Conservation (phyloP, 768 basidiomycete species). For the Boletus rex-veris region DNA sequence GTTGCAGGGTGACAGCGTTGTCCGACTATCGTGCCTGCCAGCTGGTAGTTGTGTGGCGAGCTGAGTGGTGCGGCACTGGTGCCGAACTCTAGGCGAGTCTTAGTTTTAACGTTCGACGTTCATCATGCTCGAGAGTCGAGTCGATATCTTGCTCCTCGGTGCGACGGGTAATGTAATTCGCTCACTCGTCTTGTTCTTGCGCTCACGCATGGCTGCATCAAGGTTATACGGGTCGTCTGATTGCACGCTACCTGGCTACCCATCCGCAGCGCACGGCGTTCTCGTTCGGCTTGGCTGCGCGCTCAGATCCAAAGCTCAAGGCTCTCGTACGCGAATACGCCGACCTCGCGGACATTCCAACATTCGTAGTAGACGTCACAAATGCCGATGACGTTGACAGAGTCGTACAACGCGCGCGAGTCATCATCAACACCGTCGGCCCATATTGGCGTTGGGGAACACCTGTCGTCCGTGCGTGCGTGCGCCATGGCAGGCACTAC, state of each 20-base stretch:
- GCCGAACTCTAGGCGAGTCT: not conserved
- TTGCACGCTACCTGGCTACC: constrained; percentile 58
- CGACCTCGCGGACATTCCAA: constrained; percentile 40
- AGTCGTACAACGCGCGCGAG: constrained; percentile 53
- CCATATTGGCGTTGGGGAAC: constrained; percentile 72
- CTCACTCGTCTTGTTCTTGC: constrained; percentile 1
- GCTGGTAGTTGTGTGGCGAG: constrained; percentile 2
- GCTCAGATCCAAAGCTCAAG: constrained; percentile 62
- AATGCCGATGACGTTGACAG: constrained; percentile 50
- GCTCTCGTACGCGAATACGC: constrained; percentile 44
- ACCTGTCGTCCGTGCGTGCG: constrained; percentile 79
- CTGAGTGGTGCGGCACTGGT: not conserved
- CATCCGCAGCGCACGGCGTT: constrained; percentile 62
- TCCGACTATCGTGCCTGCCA: not conserved
- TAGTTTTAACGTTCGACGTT: constrained; percentile 10
- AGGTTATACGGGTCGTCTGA: constrained; percentile 71
- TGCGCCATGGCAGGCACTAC: constrained; percentile 72
- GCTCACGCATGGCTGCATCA: constrained; percentile 10
- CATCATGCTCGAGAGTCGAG: constrained; percentile 37
- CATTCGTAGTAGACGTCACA: constrained; percentile 59
- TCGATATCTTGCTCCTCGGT: constrained; percentile 70
- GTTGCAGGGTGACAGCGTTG: not conserved
- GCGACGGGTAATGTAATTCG: constrained; percentile 47
- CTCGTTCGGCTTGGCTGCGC: constrained; percentile 65
- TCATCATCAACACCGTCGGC: constrained; percentile 76